These are phyloP conservation scores for Arabidopsis arenosa DNA, from an alignment of 345 rosid genomes.

Conservation along the genomic window DNA sequence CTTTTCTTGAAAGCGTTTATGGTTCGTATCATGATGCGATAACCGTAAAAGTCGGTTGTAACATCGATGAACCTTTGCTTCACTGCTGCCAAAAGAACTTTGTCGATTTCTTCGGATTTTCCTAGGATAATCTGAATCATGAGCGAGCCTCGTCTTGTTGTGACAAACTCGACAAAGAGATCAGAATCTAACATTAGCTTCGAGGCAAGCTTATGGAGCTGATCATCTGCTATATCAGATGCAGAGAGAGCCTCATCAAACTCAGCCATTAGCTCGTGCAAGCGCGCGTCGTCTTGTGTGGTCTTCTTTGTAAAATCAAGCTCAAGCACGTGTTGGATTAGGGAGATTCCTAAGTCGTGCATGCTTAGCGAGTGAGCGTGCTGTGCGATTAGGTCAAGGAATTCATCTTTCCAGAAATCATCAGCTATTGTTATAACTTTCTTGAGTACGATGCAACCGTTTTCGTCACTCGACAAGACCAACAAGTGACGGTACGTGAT, in stretches of 20 bases:
- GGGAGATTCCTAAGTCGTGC: too few species aligned
- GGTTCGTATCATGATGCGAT: background rate
- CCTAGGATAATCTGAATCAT: slow-evolving; percentile 13
- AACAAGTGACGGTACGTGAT: background rate
- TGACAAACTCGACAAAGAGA: slow-evolving; percentile 5
- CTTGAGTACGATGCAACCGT: background rate
- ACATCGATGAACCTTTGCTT: slow-evolving; percentile 6
- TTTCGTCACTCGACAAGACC: background rate
- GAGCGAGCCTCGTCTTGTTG: slow-evolving; percentile 8
- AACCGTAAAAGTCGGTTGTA: background rate
- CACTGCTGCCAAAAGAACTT: background rate
- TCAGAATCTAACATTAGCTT: slow-evolving; percentile 1
- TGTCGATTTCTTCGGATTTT: slow-evolving; percentile 7
- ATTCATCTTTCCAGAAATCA: too few species aligned
- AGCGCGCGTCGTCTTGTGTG: too few species aligned
- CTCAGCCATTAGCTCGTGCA: too few species aligned
- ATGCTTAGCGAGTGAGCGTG: too few species aligned
- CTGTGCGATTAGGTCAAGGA: too few species aligned
- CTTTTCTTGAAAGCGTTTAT: background rate
- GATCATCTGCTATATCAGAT: too few species aligned
- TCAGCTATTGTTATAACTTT: background rate
- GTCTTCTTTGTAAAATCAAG: too few species aligned
- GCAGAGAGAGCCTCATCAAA: too few species aligned
- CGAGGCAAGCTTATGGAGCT: background rate
- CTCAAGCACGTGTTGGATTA: too few species aligned